Base-by-base conservation (phyloP, 768 basidiomycete genomes). In the Calocybe indica region DNA sequence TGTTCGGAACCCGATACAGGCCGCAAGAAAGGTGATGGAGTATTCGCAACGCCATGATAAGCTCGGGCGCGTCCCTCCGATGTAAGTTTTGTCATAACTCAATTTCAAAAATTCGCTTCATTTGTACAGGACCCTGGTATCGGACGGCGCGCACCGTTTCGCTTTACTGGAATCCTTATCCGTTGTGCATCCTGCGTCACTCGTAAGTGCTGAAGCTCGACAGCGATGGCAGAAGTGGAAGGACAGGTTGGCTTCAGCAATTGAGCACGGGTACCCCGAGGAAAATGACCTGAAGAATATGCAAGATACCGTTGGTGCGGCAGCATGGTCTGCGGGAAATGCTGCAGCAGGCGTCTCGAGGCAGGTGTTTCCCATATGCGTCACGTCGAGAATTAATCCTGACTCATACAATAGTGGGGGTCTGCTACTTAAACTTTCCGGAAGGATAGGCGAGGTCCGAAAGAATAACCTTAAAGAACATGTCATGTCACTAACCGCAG, bases 301-400 rank as follows among this genome's bases (percentile, higher is more conserved):
- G 46, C 85, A 89, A 57, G 89, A 92, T 59, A 92, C 89, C 0
- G 89, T 92, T 5, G 89, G 89, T 11, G 88, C 87, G n/a, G 71
- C 88, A 33, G 80, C 70, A 10, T 79, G 75, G 63, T 71, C 75
- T 52, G 55, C 58, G 1, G 73, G 66, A 3, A 68, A 71, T 11
- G 55, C 82, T 45, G 80, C 83, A 9, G 80, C 85, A n/a, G 87
- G 87, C 2, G 86, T 88, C 11, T 90, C 87, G 30, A 88, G 85
- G 85, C 79, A 31, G 43, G 60, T 48, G 28, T 34, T 8, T n/a
- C 10, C 6, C 7, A 35, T 22, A 7, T 37, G 46, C n/a, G 32
- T 33, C 14, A 33, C 2, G 15, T 8, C 31, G 14, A 10, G 6
- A 29, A 2, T 34, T 28, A n/a, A 9, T 4, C 30, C 14, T 31